These are phyloP conservation scores for Pyrenophora seminiperda DNA, from an alignment of 2,329 filamentous ascomycete species.

Conservation along the genomic window DNA sequence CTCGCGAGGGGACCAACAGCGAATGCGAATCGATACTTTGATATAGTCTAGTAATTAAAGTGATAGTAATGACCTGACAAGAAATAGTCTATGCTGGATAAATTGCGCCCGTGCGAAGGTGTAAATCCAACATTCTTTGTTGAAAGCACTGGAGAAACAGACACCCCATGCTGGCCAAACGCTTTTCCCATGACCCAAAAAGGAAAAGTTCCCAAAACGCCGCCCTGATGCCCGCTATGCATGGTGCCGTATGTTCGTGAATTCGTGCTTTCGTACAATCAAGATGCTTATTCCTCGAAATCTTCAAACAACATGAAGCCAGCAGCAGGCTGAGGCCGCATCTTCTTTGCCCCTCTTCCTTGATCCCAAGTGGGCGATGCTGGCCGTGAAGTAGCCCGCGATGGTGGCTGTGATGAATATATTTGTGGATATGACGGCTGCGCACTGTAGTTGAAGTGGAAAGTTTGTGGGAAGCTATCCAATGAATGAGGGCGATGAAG, in stretches of 20 bases:
- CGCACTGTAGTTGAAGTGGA: conserved; percentile 25
- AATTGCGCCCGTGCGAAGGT: not conserved
- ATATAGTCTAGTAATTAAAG: conserved; percentile 29
- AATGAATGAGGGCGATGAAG: conserved; percentile 35
- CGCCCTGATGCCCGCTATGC: conserved; percentile 20
- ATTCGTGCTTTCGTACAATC: conserved; percentile 22
- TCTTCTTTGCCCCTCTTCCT: conserved; percentile 30
- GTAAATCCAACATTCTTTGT: not conserved
- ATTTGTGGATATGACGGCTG: conserved; percentile 29
- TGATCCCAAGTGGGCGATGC: conserved; percentile 40
- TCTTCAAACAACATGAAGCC: conserved; percentile 29
- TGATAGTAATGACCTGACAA: conserved; percentile 6
- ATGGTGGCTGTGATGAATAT: conserved; percentile 35
- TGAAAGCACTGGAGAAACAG: conserved; percentile 3
- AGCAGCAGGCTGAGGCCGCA: conserved; percentile 16
- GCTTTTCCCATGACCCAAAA: conserved; percentile 9
- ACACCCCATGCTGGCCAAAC: conserved; percentile 2
- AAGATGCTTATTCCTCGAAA: conserved; percentile 18
- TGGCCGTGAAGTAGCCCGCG: conserved; percentile 30
- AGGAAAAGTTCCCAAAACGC: conserved; percentile 17
- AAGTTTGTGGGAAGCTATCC: conserved; percentile 30
- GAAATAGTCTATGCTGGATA: conserved; percentile 14
- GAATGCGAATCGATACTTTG: conserved; percentile 6
- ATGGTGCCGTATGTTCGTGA: conserved; percentile 19
- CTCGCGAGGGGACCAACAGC: conserved; percentile 16